Percentiles rank a stretch among this genome's conserved stretches.
Evolutionary conservation across 345 rosid genomes (phyloP).

Genomic region (Pugionium cornutum): DNA sequence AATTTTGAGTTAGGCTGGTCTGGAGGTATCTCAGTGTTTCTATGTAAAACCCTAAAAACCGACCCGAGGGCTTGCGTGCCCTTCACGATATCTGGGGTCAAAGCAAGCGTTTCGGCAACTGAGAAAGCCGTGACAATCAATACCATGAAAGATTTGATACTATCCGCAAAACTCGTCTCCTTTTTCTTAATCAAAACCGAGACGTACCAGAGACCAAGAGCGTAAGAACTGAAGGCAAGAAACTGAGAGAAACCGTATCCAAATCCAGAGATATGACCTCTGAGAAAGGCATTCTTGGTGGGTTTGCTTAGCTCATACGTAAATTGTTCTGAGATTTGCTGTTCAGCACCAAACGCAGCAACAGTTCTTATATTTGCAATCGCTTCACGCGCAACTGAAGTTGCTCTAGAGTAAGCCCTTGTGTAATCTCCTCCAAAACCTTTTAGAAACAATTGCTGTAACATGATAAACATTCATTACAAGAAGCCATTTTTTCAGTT

Average conservation of each 20-base stretch:
- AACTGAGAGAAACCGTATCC: constrained; percentile 74
- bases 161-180: constrained; percentile 53
- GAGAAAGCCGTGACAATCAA: constrained; percentile 63
- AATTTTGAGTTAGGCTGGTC: constrained; percentile 44
- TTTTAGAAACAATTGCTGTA: constrained; percentile 69
- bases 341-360: constrained; percentile 69
- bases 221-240: constrained; percentile 61
- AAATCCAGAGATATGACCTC: constrained; percentile 80
- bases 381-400: constrained; percentile 68
- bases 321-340: constrained; percentile 52
- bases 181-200: constrained; percentile 58
- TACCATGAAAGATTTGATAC: constrained; percentile 71
- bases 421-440: constrained; percentile 75
- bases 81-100: constrained; percentile 82
- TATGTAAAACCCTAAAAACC: constrained; percentile 63
- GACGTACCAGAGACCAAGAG: constrained; percentile 88
- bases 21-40: constrained; percentile 55
- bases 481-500: not conserved
- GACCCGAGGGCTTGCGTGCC: constrained; percentile 80
- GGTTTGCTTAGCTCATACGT: constrained; percentile 58
- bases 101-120: constrained; percentile 79
- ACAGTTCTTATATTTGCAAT: constrained; percentile 64
- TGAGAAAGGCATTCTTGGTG: constrained; percentile 53
- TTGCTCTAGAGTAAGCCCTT: constrained; percentile 56
- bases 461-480: not conserved